Percentiles rank a stretch among this genome's conserved stretches.
Evolutionary conservation across 1,139 yeast genomes (phyloP).

Genomic region (Blastobotrys apis): DNA sequence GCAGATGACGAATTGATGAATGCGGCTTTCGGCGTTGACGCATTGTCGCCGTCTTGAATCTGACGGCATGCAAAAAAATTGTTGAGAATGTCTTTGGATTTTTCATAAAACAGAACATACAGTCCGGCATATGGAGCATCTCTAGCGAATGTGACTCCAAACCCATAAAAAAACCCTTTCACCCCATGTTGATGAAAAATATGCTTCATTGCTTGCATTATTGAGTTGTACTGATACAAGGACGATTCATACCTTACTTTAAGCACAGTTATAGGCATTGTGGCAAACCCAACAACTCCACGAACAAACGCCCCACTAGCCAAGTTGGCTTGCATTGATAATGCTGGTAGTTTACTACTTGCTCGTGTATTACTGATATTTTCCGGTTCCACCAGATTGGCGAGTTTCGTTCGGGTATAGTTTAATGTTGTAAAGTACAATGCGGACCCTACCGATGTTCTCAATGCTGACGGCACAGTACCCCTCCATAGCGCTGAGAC

Average conservation of each 20-base stretch:
- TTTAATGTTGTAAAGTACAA: slow-evolving; percentile 74
- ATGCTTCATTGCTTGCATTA: slow-evolving; percentile 56
- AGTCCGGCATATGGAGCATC: slow-evolving; percentile 97
- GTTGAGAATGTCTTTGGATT: slow-evolving; percentile 49
- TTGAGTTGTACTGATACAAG: slow-evolving; percentile 61
- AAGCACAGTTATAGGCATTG: slow-evolving; percentile 98
- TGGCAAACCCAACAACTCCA: slow-evolving; percentile 74
- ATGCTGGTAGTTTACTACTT: slow-evolving; percentile 54
- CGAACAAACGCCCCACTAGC: slow-evolving; percentile 75
- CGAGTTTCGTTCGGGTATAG: slow-evolving; percentile 45
- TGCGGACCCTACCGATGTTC: slow-evolving; percentile 91
- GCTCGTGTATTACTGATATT: background rate
- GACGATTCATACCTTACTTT: slow-evolving; percentile 81
- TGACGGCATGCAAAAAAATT: slow-evolving; percentile 20
- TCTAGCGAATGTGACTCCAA: slow-evolving; percentile 78
- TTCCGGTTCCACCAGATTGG: background rate
- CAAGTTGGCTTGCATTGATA: slow-evolving; percentile 66
- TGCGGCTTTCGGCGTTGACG: slow-evolving; percentile 19
- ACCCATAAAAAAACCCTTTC: slow-evolving; percentile 78
- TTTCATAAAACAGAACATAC: slow-evolving; percentile 80
- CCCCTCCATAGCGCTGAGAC: slow-evolving; percentile 77
- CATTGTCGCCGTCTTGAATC: no score
- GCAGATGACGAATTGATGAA: slow-evolving; percentile 25
- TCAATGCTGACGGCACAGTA: slow-evolving; percentile 79
- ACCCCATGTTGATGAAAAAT: slow-evolving; percentile 52